Evolutionary conservation across 2,329 filamentous ascomycete genomes (phyloP).

Genomic region (Sphaerulina populicola): DNA sequence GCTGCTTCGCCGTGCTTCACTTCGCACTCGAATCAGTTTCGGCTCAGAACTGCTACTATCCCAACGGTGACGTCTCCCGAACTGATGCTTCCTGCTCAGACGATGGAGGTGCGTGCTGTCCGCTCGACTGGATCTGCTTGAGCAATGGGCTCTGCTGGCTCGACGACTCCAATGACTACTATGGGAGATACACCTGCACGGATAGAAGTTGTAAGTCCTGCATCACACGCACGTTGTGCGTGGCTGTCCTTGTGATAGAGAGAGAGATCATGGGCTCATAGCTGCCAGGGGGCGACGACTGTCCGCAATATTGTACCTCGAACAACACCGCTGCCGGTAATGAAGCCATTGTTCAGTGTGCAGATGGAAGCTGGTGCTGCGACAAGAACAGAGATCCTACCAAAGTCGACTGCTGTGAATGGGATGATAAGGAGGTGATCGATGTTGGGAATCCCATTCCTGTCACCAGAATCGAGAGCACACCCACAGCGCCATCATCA

Average conservation of each 20-base stretch:
- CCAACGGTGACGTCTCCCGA: slow-evolving; percentile 27
- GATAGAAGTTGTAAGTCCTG: slow-evolving; percentile 23
- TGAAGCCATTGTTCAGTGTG: slow-evolving; percentile 29
- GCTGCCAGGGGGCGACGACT: slow-evolving; percentile 17
- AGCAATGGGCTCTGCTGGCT: slow-evolving; percentile 32
- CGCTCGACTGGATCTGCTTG: slow-evolving; percentile 31
- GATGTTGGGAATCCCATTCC: slow-evolving; percentile 12
- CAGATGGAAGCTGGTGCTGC: slow-evolving; percentile 30
- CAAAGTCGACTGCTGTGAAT: slow-evolving; percentile 19
- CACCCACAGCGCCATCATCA: slow-evolving; percentile 8
- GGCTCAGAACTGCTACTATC: slow-evolving; percentile 33
- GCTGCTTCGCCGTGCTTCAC: slow-evolving; percentile 10
- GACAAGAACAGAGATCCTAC: slow-evolving; percentile 20
- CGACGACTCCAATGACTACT: slow-evolving; percentile 19
- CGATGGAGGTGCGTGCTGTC: slow-evolving; percentile 30
- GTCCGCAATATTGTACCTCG: slow-evolving; percentile 27
- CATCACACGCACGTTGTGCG: background rate
- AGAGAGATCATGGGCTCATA: no score
- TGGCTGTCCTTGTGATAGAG: no score
- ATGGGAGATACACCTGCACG: slow-evolving; percentile 32
- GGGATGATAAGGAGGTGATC: slow-evolving; percentile 16
- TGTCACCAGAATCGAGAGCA: slow-evolving; percentile 19
- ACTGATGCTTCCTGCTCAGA: slow-evolving; percentile 24
- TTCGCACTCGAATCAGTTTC: slow-evolving; percentile 4
- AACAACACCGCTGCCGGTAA: slow-evolving; percentile 24